Evolutionary conservation across 805 yeast genomes (phyloP).

Genomic region (Cephaloascus fragrans): DNA sequence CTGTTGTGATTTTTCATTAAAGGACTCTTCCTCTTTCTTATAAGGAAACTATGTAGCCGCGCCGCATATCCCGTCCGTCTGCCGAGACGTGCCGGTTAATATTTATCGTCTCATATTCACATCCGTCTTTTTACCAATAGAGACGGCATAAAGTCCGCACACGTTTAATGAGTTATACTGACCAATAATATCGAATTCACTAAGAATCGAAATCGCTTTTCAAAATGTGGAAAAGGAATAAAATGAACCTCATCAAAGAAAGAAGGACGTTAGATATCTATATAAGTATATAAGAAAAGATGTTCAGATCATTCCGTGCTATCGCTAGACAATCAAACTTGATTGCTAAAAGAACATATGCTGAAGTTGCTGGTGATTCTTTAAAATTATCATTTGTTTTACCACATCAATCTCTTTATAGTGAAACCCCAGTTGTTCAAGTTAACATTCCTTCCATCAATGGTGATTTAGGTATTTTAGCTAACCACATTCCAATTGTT

Average conservation of each 20-base stretch:
- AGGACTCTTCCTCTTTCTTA: too few relatives aligned
- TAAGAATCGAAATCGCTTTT: neutral
- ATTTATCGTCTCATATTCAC: too few relatives aligned
- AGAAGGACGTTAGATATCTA: neutral
- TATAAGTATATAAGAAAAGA: constrained; percentile 10
- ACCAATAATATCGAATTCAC: neutral
- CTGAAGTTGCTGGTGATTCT: constrained; percentile 72
- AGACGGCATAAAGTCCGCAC: too few relatives aligned
- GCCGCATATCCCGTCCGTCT: too few relatives aligned
- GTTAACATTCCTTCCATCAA: constrained; percentile 93
- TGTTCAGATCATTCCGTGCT: constrained; percentile 59
- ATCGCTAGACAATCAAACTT: constrained; percentile 46
- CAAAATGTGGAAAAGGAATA: neutral
- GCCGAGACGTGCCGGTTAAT: too few relatives aligned
- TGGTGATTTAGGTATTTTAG: constrained; percentile 95
- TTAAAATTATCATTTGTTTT: constrained; percentile 84
- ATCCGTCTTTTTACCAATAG: too few relatives aligned
- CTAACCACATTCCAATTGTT: constrained; percentile 94
- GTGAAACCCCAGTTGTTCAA: constrained; percentile 50
- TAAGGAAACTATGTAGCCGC: too few relatives aligned
- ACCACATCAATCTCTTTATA: constrained; percentile 70
- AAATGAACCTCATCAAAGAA: neutral
- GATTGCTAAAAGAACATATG: constrained; percentile 74
- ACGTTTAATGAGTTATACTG: too few relatives aligned
- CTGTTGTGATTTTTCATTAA: too few relatives aligned